phyloP scores from a whole-genome alignment of 495 filamentous ascomycete genomes.

The Zalerion maritima region DNA sequence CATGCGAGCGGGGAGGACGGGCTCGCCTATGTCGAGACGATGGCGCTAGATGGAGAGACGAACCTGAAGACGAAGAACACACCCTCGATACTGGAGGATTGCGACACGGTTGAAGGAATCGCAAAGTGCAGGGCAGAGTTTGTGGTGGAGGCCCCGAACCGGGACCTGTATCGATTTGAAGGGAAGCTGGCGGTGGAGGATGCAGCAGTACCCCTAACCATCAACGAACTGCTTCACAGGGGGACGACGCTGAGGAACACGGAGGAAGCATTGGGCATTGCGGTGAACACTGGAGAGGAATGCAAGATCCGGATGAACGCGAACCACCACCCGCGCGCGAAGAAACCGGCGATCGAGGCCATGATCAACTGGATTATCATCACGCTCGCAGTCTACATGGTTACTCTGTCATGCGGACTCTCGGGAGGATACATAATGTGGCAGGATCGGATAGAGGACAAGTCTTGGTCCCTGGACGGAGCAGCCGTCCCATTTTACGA shows the following conservation, averaged over 20 bases:
- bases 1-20: conserved; percentile 62
- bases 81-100: conserved; percentile 38
- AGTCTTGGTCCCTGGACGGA: conserved; percentile 58
- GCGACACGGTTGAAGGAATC: conserved; percentile 42
- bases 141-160: conserved; percentile 71
- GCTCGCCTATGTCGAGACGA: conserved; percentile 79
- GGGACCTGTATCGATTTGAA: conserved; percentile 78
- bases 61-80: conserved; percentile 77
- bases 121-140: conserved; percentile 34
- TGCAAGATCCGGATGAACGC: conserved; percentile 89
- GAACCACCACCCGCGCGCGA: conserved; percentile 77
- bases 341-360: conserved; percentile 62
- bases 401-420: conserved; percentile 57
- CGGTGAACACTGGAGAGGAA: conserved; percentile 81
- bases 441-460: conserved; percentile 43
- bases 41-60: conserved; percentile 91
- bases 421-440: conserved; percentile 70
- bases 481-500: conserved; percentile 58
- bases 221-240: conserved; percentile 68
- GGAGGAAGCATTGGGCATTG: conserved; percentile 50
- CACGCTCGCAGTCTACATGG: conserved; percentile 60
- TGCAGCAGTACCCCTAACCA: conserved; percentile 59
- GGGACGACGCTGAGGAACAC: conserved; percentile 78
- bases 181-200: conserved; percentile 50
- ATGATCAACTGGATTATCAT: conserved; percentile 73